Conservation (phyloP, 768 basidiomycete genomes). For the Cyathus striatus region DNA sequence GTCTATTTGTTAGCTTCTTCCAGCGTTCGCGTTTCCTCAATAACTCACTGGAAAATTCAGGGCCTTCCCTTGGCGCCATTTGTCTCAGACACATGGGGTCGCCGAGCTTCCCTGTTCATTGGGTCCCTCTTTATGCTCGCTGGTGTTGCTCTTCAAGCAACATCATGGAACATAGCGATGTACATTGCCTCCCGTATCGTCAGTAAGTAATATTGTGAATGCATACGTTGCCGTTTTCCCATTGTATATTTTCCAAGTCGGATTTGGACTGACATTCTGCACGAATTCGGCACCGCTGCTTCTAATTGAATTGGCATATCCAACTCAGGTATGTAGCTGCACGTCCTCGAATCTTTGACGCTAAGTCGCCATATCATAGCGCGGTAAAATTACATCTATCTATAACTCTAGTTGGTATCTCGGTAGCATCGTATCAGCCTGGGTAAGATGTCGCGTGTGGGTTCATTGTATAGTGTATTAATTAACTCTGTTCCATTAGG, state of each 20-base stretch:
- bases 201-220: conserved; percentile 25
- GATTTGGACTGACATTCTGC: conserved; percentile 58
- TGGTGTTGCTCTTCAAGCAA: conserved; percentile 53
- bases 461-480: background rate
- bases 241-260: conserved; percentile 34
- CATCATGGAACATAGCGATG: conserved; percentile 38
- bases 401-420: conserved; percentile 77
- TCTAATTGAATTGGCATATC: conserved; percentile 64
- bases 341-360: background rate
- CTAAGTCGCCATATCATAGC: conserved; percentile 15
- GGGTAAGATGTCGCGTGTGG: conserved; percentile 17
- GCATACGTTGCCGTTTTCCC: background rate
- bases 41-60: too few relatives aligned
- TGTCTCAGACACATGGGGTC: conserved; percentile 57
- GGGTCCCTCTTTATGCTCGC: conserved; percentile 62
- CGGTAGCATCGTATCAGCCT: conserved; percentile 61
- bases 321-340: conserved; percentile 48
- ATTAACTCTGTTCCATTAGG: conserved; percentile 13
- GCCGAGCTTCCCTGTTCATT: conserved; percentile 52
- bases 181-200: conserved; percentile 56
- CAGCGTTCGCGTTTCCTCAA: background rate
- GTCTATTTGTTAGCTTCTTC: conserved; percentile 31
- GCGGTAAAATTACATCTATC: conserved; percentile 54
- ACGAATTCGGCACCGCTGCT: conserved; percentile 59
- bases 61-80: conserved; percentile 60